phyloP scores from a whole-genome alignment of 164 flowering plant genomes.

The Piper longum region DNA sequence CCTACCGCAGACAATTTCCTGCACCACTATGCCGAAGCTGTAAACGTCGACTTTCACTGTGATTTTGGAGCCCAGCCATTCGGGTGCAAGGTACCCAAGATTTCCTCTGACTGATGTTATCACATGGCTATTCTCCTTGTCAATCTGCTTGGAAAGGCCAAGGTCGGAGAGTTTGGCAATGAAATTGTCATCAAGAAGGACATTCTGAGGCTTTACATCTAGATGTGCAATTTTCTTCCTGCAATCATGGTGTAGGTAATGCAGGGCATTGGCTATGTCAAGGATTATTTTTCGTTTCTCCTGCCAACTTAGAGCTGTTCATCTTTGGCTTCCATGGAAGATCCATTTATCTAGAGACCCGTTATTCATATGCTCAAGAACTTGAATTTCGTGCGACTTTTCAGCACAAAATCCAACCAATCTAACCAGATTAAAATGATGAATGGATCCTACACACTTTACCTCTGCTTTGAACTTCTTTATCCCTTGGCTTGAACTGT shows the following conservation, averaged over 20 bases:
- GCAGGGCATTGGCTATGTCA: no score
- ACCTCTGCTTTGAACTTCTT: no score
- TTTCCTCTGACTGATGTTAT: conserved; percentile 24
- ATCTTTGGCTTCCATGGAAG: no score
- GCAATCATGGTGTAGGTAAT: background rate
- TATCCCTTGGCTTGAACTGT: no score
- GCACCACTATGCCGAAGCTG: conserved; percentile 11
- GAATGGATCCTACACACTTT: no score
- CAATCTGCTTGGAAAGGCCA: conserved; percentile 15
- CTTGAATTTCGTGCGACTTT: no score
- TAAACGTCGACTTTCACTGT: conserved; percentile 12
- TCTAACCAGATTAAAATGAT: no score
- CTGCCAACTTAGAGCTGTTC: no score
- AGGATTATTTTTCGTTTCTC: no score
- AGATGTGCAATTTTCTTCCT: background rate
- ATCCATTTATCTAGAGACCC: no score
- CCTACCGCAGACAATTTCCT: conserved; percentile 13
- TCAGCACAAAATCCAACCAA: no score
- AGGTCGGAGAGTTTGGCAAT: conserved; percentile 17
- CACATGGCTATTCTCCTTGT: conserved; percentile 20
- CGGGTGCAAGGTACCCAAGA: conserved; percentile 14
- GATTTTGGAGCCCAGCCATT: conserved; percentile 7
- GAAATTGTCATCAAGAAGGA: conserved; percentile 3
- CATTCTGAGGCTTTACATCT: background rate
- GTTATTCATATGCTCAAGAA: no score